These are phyloP conservation scores for Albizia julibrissin DNA, from an alignment of 306 rosid genomes.

Conservation along the genomic window DNA sequence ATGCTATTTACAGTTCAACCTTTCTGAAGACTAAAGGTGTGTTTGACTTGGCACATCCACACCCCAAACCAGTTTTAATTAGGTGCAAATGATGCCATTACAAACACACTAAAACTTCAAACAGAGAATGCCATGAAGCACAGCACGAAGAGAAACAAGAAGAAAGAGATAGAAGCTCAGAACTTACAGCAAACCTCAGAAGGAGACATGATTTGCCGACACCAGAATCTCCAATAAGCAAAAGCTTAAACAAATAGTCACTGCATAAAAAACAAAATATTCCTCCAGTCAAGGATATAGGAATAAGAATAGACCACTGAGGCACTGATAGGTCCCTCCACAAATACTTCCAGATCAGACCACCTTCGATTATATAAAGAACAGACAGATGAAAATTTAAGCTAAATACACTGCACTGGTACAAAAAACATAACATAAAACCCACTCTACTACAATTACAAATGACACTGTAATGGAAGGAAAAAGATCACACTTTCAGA, in stretches of 20 bases:
- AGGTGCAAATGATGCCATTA: background rate
- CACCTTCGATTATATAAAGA: background rate
- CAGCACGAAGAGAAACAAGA: constrained; percentile 4
- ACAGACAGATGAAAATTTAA: background rate
- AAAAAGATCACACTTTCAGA: background rate
- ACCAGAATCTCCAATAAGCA: constrained; percentile 98
- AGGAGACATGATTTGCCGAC: constrained; percentile 98
- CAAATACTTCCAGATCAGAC: background rate
- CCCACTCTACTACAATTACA: background rate
- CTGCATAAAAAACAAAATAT: constrained; percentile 44
- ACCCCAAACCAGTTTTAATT: background rate
- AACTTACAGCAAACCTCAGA: constrained; percentile 98
- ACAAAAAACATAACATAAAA: background rate
- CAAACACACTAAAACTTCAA: background rate
- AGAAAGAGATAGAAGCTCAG: constrained; percentile 2
- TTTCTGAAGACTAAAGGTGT: background rate
- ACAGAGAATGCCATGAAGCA: background rate
- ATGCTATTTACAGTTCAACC: background rate
- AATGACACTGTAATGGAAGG: background rate
- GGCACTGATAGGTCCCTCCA: background rate
- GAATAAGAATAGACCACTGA: constrained; percentile 8
- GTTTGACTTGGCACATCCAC: background rate
- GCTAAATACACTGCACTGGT: background rate
- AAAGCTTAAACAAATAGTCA: constrained; percentile 94
- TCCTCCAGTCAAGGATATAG: constrained; percentile 11